Conservation (phyloP, 345 rosid genomes). For the Abelmoschus esculentus region DNA sequence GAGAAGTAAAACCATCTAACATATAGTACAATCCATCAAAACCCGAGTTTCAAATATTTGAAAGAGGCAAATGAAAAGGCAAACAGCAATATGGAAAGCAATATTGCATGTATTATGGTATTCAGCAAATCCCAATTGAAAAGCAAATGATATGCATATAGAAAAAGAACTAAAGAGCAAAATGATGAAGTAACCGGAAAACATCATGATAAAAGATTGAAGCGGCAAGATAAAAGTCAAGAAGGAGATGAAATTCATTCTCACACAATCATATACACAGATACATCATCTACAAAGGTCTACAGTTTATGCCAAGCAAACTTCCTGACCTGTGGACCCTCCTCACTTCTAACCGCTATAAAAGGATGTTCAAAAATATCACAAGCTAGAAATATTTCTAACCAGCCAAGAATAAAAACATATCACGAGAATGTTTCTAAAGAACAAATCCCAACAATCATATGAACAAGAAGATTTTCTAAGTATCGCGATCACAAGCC, state of each 20-base stretch:
- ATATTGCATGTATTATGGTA: not conserved
- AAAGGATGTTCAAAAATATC: not conserved
- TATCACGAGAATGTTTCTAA: not conserved
- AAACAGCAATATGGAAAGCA: not conserved
- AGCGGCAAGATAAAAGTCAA: not conserved
- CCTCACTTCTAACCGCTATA: not conserved
- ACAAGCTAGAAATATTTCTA: not conserved
- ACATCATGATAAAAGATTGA: not conserved
- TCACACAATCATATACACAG: not conserved
- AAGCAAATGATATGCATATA: not conserved
- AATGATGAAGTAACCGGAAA: not conserved
- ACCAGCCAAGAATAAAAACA: not conserved
- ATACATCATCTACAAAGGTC: not conserved
- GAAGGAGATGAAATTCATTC: not conserved
- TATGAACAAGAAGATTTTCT: not conserved
- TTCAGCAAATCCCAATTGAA: not conserved
- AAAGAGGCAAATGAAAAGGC: not conserved
- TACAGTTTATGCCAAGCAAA: not conserved
- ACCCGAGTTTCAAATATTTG: not conserved
- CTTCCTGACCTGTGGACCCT: not conserved
- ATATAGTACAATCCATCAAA: not conserved
- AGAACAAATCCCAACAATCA: not conserved
- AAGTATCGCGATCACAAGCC: slow-evolving; percentile 5
- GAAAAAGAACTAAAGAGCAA: not conserved
- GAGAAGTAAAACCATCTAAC: not conserved